phyloP scores from a whole-genome alignment of 257 asterid species.

The Solanum habrochaites region DNA sequence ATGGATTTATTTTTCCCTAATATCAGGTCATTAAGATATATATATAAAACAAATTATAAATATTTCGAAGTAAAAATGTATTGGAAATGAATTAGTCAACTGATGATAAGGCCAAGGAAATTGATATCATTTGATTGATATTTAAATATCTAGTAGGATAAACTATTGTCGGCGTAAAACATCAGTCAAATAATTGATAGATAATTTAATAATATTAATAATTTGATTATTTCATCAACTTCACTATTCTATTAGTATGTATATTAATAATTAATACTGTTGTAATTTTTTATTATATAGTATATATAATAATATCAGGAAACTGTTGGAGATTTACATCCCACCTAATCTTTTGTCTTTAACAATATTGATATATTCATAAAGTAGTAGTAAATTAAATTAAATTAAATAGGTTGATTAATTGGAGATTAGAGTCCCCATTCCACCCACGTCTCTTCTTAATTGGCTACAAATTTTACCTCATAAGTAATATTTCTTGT shows the following conservation, averaged over 20 bases:
- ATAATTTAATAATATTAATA: too few relatives aligned
- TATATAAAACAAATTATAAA: too few relatives aligned
- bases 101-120: background rate
- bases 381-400: background rate
- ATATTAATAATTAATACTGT: too few relatives aligned
- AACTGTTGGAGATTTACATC: background rate
- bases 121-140: background rate
- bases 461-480: too few relatives aligned
- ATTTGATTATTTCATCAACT: too few relatives aligned
- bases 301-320: background rate
- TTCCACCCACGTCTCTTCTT: background rate
- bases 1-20: too few relatives aligned
- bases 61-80: too few relatives aligned
- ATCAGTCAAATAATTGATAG: background rate
- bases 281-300: too few relatives aligned
- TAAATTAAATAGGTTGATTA: background rate
- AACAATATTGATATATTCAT: background rate
- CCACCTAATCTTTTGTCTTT: background rate
- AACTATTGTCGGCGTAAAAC: background rate
- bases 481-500: too few relatives aligned
- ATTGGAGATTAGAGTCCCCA: background rate
- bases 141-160: background rate
- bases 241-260: too few relatives aligned
- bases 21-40: too few relatives aligned
- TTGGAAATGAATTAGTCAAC: too few relatives aligned